Percentiles rank a stretch among this genome's conserved stretches.
phyloP scores from a whole-genome alignment of 148 eudicot species.

The Nepenthes mirabilis region DNA sequence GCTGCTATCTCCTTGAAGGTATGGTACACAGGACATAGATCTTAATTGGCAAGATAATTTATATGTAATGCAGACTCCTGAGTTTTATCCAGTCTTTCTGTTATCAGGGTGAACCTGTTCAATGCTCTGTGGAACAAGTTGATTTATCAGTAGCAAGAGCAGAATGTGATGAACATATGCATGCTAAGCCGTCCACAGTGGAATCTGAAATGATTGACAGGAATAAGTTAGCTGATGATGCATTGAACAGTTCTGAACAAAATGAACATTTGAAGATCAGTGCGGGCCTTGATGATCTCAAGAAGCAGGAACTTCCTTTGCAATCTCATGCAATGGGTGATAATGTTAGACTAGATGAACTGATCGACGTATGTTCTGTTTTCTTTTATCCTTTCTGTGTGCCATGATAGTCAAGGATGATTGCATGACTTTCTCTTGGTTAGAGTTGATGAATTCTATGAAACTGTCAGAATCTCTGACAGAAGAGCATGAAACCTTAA shows the following conservation, averaged over 20 bases:
- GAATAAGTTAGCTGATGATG: constrained; percentile 5
- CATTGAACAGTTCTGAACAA: constrained; percentile 3
- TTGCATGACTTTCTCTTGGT: not conserved
- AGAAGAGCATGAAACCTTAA: too few relatives aligned
- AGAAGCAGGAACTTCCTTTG: constrained; percentile 6
- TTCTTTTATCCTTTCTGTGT: not conserved
- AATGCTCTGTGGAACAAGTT: constrained; percentile 9
- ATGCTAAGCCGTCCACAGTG: not conserved
- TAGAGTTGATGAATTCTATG: too few relatives aligned
- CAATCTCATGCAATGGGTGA: constrained; percentile 3
- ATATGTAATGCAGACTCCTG: not conserved
- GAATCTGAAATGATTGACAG: constrained; percentile 1
- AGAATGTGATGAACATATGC: not conserved
- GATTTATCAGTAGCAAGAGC: not conserved
- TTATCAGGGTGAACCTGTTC: constrained; percentile 12
- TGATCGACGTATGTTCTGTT: constrained; percentile 27
- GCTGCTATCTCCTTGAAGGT: constrained; percentile 9
- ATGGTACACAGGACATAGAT: not conserved
- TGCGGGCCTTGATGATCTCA: constrained; percentile 2
- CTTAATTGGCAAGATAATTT: not conserved
- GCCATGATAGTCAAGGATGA: not conserved
- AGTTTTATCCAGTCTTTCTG: not conserved
- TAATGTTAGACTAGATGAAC: constrained; percentile 12
- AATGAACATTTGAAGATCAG: constrained; percentile 4
- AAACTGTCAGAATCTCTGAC: too few relatives aligned